Conservation (phyloP, 352 stramenopile genomes). For the Phytophthora niederhauseri region DNA sequence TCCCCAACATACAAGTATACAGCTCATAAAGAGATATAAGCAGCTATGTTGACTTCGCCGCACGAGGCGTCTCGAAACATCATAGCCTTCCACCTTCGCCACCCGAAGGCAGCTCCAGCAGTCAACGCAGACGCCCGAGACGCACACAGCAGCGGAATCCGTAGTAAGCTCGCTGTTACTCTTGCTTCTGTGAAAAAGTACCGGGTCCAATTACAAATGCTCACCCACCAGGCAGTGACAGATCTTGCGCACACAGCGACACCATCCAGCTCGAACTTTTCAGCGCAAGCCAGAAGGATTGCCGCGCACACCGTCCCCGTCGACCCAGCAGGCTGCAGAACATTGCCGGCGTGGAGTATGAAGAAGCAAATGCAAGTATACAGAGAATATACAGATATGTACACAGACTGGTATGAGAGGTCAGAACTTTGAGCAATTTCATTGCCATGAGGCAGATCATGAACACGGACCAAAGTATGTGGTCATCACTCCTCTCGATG, state of each 20-base stretch:
- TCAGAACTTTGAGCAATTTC: conserved; percentile 91
- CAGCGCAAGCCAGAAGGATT: conserved; percentile 57
- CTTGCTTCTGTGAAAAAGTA: conserved; percentile 91
- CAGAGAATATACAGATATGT: conserved; percentile 11
- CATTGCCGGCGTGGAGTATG: conserved; percentile 91
- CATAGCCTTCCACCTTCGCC: not conserved
- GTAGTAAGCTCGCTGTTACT: conserved; percentile 89
- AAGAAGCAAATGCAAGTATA: conserved; percentile 64
- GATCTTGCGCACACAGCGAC: conserved; percentile 15
- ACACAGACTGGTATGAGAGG: conserved; percentile 41
- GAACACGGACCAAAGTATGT: conserved; percentile 93
- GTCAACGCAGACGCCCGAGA: conserved; percentile 4
- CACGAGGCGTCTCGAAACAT: conserved; percentile 28
- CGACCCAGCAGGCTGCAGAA: conserved; percentile 51
- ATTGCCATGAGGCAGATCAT: conserved; percentile 92
- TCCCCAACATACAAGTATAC: conserved; percentile 31
- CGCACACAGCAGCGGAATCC: conserved; percentile 62
- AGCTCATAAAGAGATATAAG: conserved; percentile 48
- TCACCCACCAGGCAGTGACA: conserved; percentile 29
- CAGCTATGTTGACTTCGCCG: conserved; percentile 86
- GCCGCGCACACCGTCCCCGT: conserved; percentile 31
- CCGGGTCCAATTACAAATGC: conserved; percentile 87
- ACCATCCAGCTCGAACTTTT: conserved; percentile 70
- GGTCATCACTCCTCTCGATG: conserved; percentile 72
- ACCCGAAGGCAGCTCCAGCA: conserved; percentile 28